Evolutionary conservation across 345 rosid species (phyloP), one percentile per base, ranked within the genome.

Genomic region (Crucihimalaya himalaica): DNA sequence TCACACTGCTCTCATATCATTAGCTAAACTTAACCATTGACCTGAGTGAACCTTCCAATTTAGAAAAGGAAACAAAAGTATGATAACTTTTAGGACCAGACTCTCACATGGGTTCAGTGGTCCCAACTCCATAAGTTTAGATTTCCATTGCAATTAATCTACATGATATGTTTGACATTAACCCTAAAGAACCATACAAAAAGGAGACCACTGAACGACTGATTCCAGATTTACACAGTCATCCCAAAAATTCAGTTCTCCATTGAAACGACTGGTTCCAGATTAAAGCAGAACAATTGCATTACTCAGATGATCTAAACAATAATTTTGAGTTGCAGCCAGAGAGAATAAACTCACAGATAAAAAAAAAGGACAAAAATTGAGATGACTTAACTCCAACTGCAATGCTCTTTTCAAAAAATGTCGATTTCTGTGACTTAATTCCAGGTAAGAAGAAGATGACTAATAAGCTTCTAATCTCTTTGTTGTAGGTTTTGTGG

Each of bases 331-430:
- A 55, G 43, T 43, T 48, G 3, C 21, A 35, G 59, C 19, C 51
- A 66, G 51, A 52, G 52, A 61, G 65, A 16, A 68, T 0, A 52
- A 25, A 54, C 61, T 62, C 52, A 75, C 57, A 68, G 47, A 66
- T n/a, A 19, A 11, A n/a, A n/a, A n/a, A n/a, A n/a, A n/a, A n/a
- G n/a, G n/a, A n/a, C n/a, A n/a, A n/a, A n/a, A 75, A 68, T 53
- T 61, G 74, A 68, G 79, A 52, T 62, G 64, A 75, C 79, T 61
- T 68, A 75, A 75, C 79, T 68, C 74, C 64, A 25, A 75, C 60
- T 28, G 8, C 28, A 62, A 34, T 60, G 21, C 58, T 48, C 19
- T 43, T 35, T n/a, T 58, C 12, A 23, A 45, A 15, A 70, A 19
- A 19, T 21, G 3, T 15, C n/a, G n/a, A n/a, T n/a, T n/a, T n/a